These are phyloP conservation scores for Borovskyia barvae DNA, from an alignment of 208 protist genomes.

Conservation along the genomic window DNA sequence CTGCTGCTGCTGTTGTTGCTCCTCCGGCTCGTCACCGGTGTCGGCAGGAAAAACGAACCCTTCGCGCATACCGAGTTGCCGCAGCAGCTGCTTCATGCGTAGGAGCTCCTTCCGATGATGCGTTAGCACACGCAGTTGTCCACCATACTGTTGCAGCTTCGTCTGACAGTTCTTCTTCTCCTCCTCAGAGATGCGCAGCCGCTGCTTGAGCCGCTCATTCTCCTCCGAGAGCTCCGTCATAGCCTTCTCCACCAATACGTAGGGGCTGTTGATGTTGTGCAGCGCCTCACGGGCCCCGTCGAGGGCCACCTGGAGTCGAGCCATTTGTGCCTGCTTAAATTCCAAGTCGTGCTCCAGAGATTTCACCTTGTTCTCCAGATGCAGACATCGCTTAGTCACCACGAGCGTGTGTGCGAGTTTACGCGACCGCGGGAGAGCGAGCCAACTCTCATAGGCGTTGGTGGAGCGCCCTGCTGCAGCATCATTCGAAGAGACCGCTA, in stretches of 20 bases:
- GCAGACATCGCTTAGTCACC: constrained; percentile 85
- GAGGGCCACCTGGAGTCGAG: constrained; percentile 67
- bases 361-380: constrained; percentile 76
- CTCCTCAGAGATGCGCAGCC: constrained; percentile 34
- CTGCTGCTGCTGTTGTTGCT: background rate
- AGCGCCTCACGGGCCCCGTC: constrained; percentile 73
- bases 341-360: constrained; percentile 61
- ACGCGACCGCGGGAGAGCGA: constrained; percentile 71
- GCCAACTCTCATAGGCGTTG: constrained; percentile 53
- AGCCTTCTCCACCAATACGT: constrained; percentile 73
- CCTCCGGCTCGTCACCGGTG: constrained; percentile 2
- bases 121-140: constrained; percentile 61
- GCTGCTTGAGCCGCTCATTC: constrained; percentile 58
- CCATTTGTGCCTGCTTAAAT: constrained; percentile 75
- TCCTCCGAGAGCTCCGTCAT: constrained; percentile 51
- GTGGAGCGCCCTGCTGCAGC: background rate
- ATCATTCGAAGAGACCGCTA: background rate
- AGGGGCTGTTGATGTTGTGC: constrained; percentile 86
- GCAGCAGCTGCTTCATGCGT: constrained; percentile 67
- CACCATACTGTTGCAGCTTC: constrained; percentile 48
- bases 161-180: constrained; percentile 54
- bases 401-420: constrained; percentile 74
- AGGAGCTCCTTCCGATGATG: constrained; percentile 76
- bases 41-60: constrained; percentile 23
- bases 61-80: constrained; percentile 57